phyloP scores from a whole-genome alignment of 768 basidiomycete species.

The Lyophyllum shimeji region DNA sequence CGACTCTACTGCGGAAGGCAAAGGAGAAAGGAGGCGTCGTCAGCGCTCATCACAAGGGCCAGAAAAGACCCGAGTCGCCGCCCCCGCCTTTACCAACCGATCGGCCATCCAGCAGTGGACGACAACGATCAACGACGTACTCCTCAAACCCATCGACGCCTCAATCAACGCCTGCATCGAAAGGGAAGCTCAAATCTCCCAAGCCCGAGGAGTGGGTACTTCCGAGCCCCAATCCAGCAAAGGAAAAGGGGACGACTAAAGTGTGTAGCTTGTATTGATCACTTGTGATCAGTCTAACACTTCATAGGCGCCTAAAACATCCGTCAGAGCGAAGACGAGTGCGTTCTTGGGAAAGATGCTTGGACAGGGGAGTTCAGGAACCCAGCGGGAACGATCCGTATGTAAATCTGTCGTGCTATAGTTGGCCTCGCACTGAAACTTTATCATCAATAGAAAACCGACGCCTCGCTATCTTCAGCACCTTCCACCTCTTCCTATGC shows the following conservation, averaged over 20 bases:
- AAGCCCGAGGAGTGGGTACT: slow-evolving; percentile 43
- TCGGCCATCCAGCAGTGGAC: slow-evolving; percentile 28
- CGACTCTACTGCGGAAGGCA: slow-evolving; percentile 81
- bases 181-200: slow-evolving; percentile 30
- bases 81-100: slow-evolving; percentile 46
- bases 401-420: slow-evolving; percentile 49
- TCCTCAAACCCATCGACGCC: slow-evolving; percentile 24
- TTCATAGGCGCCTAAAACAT: slow-evolving; percentile 50
- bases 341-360: slow-evolving; percentile 81
- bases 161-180: slow-evolving; percentile 30
- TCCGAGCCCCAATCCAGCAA: slow-evolving; percentile 43
- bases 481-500: slow-evolving; percentile 32
- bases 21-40: slow-evolving; percentile 62
- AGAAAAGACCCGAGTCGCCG: slow-evolving; percentile 32
- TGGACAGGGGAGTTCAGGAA: slow-evolving; percentile 45
- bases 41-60: slow-evolving; percentile 28
- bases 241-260: slow-evolving; percentile 48
- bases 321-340: slow-evolving; percentile 77
- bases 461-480: slow-evolving; percentile 36
- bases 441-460: slow-evolving; percentile 48
- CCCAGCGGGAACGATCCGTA: slow-evolving; percentile 29
- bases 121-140: slow-evolving; percentile 42
- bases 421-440: slow-evolving; percentile 18
- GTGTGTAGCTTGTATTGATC: slow-evolving; percentile 31
- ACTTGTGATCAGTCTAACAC: slow-evolving; percentile 1